phyloP scores from a whole-genome alignment of 257 asterid genomes.

The Penstemon barbatus region DNA sequence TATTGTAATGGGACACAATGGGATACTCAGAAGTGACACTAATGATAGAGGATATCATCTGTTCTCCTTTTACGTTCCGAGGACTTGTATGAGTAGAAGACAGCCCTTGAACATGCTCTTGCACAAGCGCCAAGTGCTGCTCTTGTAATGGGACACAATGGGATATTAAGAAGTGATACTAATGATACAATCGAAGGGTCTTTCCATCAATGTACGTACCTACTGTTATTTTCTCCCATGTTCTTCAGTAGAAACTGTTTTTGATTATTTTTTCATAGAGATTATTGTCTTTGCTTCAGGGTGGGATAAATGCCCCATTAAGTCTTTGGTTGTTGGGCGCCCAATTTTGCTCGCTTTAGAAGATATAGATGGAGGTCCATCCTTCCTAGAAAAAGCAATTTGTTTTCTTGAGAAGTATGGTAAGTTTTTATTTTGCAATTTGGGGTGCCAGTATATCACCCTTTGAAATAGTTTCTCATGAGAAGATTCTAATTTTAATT shows the following conservation, averaged over 20 bases:
- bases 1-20: conserved; percentile 94
- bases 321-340: conserved; percentile 92
- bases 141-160: too few species aligned
- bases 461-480: conserved; percentile 24
- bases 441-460: conserved; percentile 19
- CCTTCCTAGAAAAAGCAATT: conserved; percentile 93
- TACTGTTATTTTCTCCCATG: conserved; percentile 24
- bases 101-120: too few species aligned
- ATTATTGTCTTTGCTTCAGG: conserved; percentile 49
- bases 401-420: conserved; percentile 87
- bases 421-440: conserved; percentile 36
- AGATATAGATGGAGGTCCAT: conserved; percentile 96
- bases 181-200: conserved; percentile 77
- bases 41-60: too few species aligned
- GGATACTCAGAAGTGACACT: conserved; percentile 74
- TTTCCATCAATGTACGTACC: conserved; percentile 71
- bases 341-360: conserved; percentile 91
- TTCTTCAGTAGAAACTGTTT: conserved; percentile 21
- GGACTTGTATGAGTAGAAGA: too few species aligned
- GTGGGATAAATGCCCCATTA: conserved; percentile 84
- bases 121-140: too few species aligned
- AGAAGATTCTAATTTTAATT: too few species aligned
- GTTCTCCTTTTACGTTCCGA: too few species aligned
- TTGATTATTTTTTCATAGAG: conserved; percentile 15
- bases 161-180: too few species aligned